Evolutionary conservation across 148 eudicot genomes (phyloP), one percentile per base, ranked within the genome.

Genomic region (Chenopodium album): DNA sequence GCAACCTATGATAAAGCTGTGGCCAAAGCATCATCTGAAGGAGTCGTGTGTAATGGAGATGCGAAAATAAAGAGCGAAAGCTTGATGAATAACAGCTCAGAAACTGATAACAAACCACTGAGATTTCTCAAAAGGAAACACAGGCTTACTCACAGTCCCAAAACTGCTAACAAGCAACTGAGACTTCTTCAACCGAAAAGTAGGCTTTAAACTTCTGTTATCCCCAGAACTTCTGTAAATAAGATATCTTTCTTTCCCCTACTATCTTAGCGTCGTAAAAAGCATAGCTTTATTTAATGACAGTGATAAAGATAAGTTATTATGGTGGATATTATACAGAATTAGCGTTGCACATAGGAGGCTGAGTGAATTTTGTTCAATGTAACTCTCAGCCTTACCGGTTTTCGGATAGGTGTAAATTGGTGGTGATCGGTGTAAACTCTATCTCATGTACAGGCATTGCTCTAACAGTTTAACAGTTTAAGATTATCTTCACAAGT

Each of bases 301-400:
- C 32, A 7, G 65, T 20, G 69, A 71, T 62, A 60, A 28, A 73
- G 63, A 52, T 71, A 54, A 52, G 32, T 16, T 52, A 17, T 75
- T 9, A 17, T 50, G 56, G 50, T 62, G 34, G 81, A 68, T 48
- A 48, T 17, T 77, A 60, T 37, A 70, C 34, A 44, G 5, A 56
- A 56, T 19, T 59, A 82, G 71, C 31, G 77, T 16, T 68, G 65
- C n/a, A 71, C 71, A 77, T 77, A 65, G 37, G 84, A 77, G 82
- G 79, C 87, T 79, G 82, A 76, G 90, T 90, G 94, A 84, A 83
- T 88, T 90, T 88, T 88, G 90, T 68, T 86, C 82, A 87, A 59
- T 85, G 19, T 47, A 76, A 76, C 87, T 78, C 87, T 78, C 84
- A 59, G 84, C 67, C 71, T 75, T 37, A 13, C 71, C 16, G 28